Evolutionary conservation across 1,139 yeast genomes (phyloP), one percentile per base, ranked within the genome.

Genomic region (Nakaseomyces delphensis): DNA sequence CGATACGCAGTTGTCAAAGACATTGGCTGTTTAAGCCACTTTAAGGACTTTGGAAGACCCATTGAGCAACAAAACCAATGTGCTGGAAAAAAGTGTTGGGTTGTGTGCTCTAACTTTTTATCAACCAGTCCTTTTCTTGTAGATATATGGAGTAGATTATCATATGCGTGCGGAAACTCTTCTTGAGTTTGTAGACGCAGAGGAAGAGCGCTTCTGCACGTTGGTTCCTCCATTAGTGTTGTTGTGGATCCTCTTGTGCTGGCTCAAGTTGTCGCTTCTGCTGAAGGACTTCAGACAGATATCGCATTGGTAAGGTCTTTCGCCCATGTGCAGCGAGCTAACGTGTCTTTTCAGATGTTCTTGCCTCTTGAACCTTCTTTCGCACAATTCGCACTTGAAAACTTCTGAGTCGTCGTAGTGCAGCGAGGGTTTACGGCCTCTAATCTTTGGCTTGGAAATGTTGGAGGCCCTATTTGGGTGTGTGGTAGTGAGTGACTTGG

Each of bases 261-360:
- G 91, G 38, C 79, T 74, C 53, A 83, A 66, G 55, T 83, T 83
- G 59, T 83, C 94, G 14, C 83, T 73, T 48, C 94, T 70, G 49
- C 87, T 79, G 54, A 83, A 83, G 57, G 78, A 77, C 64, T 81
- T 83, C 41, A 74, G 73, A 57, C 94, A 83, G 27, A 76, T 69
- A n/a, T 68, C 65, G 63, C 94, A 83, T 50, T 70, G 77, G 61
- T 73, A 83, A 0, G 94, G 93, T 60, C 81, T 80, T 47, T 80
- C 87, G 47, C 78, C 73, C 18, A 89, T 81, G 56, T 79, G 84
- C 50, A 83, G 69, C 13, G 86, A 78, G 46, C 91, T 69, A 57
- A 79, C 76, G 57, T 83, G 94, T 46, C 94, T 71, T 58, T 80
- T 81, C 52, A 83, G 65, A 61, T 83, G 94, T 57, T 83, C 94